phyloP scores from a whole-genome alignment of 2,329 filamentous ascomycete species.

The Tolypocladium cylindrosporum region DNA sequence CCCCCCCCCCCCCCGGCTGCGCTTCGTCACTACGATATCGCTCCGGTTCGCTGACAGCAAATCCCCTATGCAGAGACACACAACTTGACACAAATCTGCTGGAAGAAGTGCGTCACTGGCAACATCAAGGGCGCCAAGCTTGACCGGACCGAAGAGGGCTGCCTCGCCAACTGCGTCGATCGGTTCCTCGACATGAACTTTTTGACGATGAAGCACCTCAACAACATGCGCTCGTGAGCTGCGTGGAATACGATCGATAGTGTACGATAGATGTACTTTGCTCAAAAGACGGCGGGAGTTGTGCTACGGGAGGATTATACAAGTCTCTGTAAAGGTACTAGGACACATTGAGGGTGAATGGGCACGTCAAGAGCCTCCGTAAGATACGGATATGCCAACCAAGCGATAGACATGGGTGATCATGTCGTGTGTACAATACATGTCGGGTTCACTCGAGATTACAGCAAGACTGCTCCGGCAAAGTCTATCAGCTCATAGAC shows the following conservation, averaged over 20 bases:
- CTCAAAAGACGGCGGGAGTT: background rate
- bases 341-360: background rate
- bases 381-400: background rate
- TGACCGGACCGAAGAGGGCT: conserved; percentile 69
- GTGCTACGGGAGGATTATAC: background rate
- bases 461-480: background rate
- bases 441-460: background rate
- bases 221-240: conserved; percentile 39
- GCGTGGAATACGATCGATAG: background rate
- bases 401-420: background rate
- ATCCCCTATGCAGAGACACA: conserved; percentile 35
- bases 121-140: conserved; percentile 62
- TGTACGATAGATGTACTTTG: conserved; percentile 2
- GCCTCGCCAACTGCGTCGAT: conserved; percentile 87
- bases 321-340: background rate
- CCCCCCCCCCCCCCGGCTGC: background rate
- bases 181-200: conserved; percentile 85
- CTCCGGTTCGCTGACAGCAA: conserved; percentile 4
- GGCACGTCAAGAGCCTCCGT: background rate
- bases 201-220: conserved; percentile 75
- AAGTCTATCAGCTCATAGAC: background rate
- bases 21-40: background rate
- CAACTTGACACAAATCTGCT: conserved; percentile 65
- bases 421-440: background rate
- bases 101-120: conserved; percentile 82